Base-by-base conservation (phyloP, 768 basidiomycete species). In the Daedaleopsis sinensis region DNA sequence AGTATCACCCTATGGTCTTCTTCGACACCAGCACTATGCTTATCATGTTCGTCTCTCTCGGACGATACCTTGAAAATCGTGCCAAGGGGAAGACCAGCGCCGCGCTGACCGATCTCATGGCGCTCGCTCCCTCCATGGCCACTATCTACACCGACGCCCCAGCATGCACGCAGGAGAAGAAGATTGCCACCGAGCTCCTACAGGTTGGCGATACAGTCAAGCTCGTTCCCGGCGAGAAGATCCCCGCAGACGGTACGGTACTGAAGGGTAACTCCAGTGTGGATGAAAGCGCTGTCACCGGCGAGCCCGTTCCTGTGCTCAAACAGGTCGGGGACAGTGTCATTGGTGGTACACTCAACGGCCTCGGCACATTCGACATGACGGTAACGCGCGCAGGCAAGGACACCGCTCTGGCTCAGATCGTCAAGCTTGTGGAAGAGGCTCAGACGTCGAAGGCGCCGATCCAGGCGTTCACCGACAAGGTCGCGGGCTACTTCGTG, bases 1-100 rank as follows among this genome's bases (percentile, higher is more conserved):
- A 81, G 46, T 93, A 82, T 71, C 88, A 85, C 19, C 96, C 97
- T 1, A 84, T 90, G 72, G 83, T 94, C 48, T 98, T 98, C 77
- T 98, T 98, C 78, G 97, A 99, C 77, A 98, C 97, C 1, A 97
- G 94, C 70, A 97, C 97, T 19, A 98, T 98, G 97, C 80, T 99
- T 63, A 89, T 99, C 82, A 92, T 90, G 78, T 98, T 99, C 73
- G 91, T 98, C 68, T 96, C 94, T 2, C 84, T 98, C 15, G 97
- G 97, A 5, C 88, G 97, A 24, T 97, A 89, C 76, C 83, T 98
- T 52, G 97, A 98, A 78, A 98, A 98, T 76, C 85, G 89, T 58
- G 97, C 97, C 50, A 98, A 98, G 75, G 96, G 97, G 35, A 93
- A 92, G 76, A 98, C 97, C 2, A 95, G 94, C 46, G 95, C 95